These are phyloP conservation scores for Hypoxylon perforatum DNA, from an alignment of 495 filamentous ascomycete species.

Conservation along the genomic window DNA sequence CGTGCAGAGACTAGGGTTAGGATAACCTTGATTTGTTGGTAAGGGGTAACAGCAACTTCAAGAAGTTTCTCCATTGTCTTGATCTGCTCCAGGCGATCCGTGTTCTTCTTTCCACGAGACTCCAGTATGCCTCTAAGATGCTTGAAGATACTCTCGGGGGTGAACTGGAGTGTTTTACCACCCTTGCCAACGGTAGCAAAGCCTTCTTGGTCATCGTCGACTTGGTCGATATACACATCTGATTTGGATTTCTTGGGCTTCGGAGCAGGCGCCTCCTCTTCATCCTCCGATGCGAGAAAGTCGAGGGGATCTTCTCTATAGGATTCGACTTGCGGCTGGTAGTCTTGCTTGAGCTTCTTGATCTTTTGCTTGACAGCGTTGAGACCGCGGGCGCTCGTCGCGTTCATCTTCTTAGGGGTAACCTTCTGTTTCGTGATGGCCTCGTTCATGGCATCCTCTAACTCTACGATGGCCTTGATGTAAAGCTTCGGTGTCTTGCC, in stretches of 20 bases:
- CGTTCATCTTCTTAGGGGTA: constrained; percentile 98
- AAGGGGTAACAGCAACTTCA: constrained; percentile 87
- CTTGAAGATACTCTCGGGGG: constrained; percentile 97
- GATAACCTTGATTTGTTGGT: constrained; percentile 94
- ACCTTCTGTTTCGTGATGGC: constrained; percentile 94
- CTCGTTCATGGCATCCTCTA: constrained; percentile 97
- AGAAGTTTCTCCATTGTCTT: constrained; percentile 95
- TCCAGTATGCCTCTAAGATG: constrained; percentile 92
- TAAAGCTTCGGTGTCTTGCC: constrained; percentile 87
- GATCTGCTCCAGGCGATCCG: constrained; percentile 93
- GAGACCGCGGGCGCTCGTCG: constrained; percentile 89
- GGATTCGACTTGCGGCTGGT: constrained; percentile 83
- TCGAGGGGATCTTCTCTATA: constrained; percentile 85
- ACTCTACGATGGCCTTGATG: constrained; percentile 89
- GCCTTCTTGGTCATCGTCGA: constrained; percentile 80
- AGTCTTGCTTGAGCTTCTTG: constrained; percentile 98
- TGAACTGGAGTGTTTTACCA: constrained; percentile 87
- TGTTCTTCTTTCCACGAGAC: constrained; percentile 98
- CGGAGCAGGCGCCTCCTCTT: constrained; percentile 62
- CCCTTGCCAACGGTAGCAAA: constrained; percentile 87
- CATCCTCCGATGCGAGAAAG: constrained; percentile 88
- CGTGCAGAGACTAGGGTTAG: constrained; percentile 91
- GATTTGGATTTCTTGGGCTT: constrained; percentile 60
- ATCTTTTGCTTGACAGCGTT: constrained; percentile 97
- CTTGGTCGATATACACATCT: constrained; percentile 54